A percentile compares a stretch with the other conserved stretches of the same genome.
phyloP scores from a whole-genome alignment of 208 protist genomes.

The Leishmania guyanensis region DNA sequence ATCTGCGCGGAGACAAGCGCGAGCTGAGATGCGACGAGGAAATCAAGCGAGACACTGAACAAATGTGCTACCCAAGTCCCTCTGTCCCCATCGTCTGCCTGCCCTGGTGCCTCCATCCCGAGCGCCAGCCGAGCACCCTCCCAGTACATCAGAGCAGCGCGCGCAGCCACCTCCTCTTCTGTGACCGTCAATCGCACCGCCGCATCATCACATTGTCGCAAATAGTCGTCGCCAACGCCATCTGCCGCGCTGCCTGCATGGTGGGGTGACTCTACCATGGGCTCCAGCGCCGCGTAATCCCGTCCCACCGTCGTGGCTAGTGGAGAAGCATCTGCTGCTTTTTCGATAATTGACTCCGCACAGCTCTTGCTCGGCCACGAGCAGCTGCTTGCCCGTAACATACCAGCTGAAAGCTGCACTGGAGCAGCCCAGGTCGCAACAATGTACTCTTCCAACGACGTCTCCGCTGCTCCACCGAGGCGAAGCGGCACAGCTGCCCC shows the following conservation, averaged over 20 bases:
- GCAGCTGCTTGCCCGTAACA: neutral
- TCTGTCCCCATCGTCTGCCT: neutral
- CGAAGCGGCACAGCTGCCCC: neutral
- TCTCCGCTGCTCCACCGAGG: neutral
- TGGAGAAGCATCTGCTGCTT: neutral
- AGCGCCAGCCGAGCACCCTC: slow-evolving; percentile 33
- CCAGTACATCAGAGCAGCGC: slow-evolving; percentile 36
- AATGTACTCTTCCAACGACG: slow-evolving; percentile 27
- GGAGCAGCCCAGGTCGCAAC: slow-evolving; percentile 25
- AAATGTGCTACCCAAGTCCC: slow-evolving; percentile 2
- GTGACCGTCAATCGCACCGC: slow-evolving; percentile 5
- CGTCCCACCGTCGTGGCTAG: neutral
- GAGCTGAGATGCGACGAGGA: slow-evolving; percentile 37
- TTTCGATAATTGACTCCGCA: neutral
- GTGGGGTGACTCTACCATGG: neutral
- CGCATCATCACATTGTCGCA: neutral
- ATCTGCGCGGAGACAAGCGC: slow-evolving; percentile 45
- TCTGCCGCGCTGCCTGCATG: neutral
- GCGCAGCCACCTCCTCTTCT: slow-evolving; percentile 29
- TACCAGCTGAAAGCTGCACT: neutral
- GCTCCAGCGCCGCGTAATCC: neutral
- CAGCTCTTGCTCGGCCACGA: neutral
- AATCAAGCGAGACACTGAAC: slow-evolving; percentile 47
- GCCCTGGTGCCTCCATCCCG: slow-evolving; percentile 9
- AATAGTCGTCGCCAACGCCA: neutral